Evolutionary conservation across 2,329 filamentous ascomycete genomes (phyloP).

Genomic region (Fusarium sp.): DNA sequence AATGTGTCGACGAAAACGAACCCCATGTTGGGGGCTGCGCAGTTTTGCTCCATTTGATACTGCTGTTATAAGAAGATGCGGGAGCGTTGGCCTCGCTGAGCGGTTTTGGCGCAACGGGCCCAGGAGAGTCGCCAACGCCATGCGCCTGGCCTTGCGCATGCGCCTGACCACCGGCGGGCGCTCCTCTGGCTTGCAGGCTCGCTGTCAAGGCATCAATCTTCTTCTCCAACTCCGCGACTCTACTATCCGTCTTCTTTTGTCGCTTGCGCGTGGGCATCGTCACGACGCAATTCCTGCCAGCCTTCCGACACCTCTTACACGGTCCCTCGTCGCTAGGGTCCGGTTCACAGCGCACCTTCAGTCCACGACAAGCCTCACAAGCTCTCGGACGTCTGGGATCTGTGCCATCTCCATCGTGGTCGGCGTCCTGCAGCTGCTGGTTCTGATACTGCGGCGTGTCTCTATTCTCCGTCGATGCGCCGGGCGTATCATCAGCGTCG

Average conservation of each 20-base stretch:
- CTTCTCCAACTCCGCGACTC: constrained; percentile 90
- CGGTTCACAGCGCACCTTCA: constrained; percentile 89
- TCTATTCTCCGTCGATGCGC: constrained; percentile 43
- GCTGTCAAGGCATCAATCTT: constrained; percentile 92
- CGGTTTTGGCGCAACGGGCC: constrained; percentile 19
- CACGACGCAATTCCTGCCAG: constrained; percentile 80
- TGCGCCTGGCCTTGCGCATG: constrained; percentile 20
- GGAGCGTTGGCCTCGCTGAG: constrained; percentile 18
- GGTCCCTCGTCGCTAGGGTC: constrained; percentile 74
- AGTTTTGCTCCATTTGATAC: constrained; percentile 22
- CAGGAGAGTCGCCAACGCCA: constrained; percentile 24
- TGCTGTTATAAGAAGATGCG: constrained; percentile 20
- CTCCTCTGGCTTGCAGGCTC: constrained; percentile 73
- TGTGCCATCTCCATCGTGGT: constrained; percentile 42
- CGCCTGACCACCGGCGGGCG: constrained; percentile 34
- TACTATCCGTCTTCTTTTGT: constrained; percentile 91
- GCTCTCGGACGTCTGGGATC: constrained; percentile 78
- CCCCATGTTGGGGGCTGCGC: constrained; percentile 38
- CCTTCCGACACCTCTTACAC: constrained; percentile 84
- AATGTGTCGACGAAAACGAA: constrained; percentile 25
- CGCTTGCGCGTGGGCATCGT: constrained; percentile 82
- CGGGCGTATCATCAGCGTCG: constrained; percentile 38
- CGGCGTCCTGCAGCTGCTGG: constrained; percentile 38
- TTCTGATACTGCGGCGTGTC: constrained; percentile 26
- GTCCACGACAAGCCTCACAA: constrained; percentile 80